Evolutionary conservation across 805 yeast species (phyloP), one percentile per base, ranked within the genome.

Genomic region (Teunomyces lycoperdinae): DNA sequence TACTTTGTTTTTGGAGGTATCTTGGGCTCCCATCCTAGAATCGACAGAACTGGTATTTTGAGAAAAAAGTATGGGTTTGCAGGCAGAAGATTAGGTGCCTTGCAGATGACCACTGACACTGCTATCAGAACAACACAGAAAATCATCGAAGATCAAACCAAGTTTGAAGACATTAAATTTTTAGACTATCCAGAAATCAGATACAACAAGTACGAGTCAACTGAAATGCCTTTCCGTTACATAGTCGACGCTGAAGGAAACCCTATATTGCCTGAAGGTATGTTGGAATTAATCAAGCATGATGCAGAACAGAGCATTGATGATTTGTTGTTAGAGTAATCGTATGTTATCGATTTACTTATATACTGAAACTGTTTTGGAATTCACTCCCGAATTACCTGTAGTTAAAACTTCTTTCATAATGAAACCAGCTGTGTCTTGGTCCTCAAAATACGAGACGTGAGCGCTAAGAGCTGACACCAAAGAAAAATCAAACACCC

Each of bases 51-150:
- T 2, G 94, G 91, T 2, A 94, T 91, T 60, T 77, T 92, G 51
- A 79, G 96, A 59, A 67, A 66, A 35, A 85, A 87, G 58, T 84
- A 90, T 56, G 96, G 96, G 0, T 84, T 90, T 60, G 82, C 80
- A 0, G 96, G 97, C 7, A 83, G 94, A 70, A 79, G 96, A 63
- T 74, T 92, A 45, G 98, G 97, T 2, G 79, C 74, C 44, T 79
- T 86, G 55, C 99, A 92, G 64, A 94, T 92, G 98, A 89, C 98
- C 13, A 92, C 99, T 0, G 99, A 92, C 63, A 92, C 99, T 1
- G 98, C 98, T 0, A 85, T 94, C 30, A 80, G 99, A 66, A 89
- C 96, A 14, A 89, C 97, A 1, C 90, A 89, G 58, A 62, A 78
- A 40, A 91, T 92, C 27, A 71, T 89, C n/a, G 81, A 83, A 49